phyloP scores from a whole-genome alignment of 257 asterid species.

The Primulina tabacum region DNA sequence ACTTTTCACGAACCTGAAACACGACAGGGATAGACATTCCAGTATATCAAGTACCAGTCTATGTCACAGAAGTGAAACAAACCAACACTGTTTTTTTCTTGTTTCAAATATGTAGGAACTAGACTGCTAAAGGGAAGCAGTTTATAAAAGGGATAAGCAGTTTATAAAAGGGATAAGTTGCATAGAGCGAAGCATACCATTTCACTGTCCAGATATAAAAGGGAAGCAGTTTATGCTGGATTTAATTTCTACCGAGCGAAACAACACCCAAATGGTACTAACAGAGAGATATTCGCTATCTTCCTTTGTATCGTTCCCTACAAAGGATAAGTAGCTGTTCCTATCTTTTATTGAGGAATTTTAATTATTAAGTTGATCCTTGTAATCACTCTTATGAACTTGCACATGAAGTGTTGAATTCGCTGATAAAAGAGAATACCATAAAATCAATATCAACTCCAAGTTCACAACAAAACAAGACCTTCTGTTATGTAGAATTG shows the following conservation, averaged over 20 bases:
- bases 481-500: not conserved
- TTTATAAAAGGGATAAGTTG: no score
- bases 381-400: not conserved
- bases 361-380: not conserved
- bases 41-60: conserved; percentile 12
- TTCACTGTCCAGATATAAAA: not conserved
- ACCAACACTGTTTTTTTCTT: not conserved
- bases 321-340: not conserved
- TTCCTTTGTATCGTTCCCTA: not conserved
- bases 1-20: conserved; percentile 87
- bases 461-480: not conserved
- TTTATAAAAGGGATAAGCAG: no score
- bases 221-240: not conserved
- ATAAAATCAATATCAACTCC: not conserved
- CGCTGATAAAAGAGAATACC: not conserved
- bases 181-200: not conserved
- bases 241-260: no score
- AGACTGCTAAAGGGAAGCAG: not conserved
- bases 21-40: conserved; percentile 12
- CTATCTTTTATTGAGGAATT: not conserved
- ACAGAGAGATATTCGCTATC: not conserved
- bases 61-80: conserved; percentile 9
- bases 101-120: not conserved
- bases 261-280: not conserved
- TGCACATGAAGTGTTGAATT: not conserved